Evolutionary conservation across 2,329 filamentous ascomycete genomes (phyloP).

Genomic region (Penicillium sp.): DNA sequence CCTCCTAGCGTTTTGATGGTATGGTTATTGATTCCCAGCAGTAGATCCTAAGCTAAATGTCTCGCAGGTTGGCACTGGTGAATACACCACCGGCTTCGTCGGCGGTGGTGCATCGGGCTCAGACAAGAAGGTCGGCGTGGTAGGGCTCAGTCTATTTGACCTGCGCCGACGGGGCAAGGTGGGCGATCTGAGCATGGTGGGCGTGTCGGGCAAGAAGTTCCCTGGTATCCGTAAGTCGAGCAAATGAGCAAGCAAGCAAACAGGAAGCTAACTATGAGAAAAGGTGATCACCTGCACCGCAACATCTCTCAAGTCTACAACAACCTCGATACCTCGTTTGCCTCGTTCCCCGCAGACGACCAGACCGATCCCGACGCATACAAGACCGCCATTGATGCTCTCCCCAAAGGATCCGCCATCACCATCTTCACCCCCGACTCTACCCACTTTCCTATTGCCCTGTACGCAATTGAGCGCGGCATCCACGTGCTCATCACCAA

Average conservation of each 20-base stretch:
- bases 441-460: conserved; percentile 86
- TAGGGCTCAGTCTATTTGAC: conserved; percentile 86
- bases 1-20: conserved; percentile 69
- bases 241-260: not conserved
- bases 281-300: conserved; percentile 76
- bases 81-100: conserved; percentile 96
- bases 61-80: conserved; percentile 75
- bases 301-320: conserved; percentile 91
- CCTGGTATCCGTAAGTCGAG: conserved; percentile 73
- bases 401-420: conserved; percentile 80
- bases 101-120: conserved; percentile 77
- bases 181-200: conserved; percentile 80
- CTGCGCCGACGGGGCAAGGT: conserved; percentile 86
- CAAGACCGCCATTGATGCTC: conserved; percentile 81
- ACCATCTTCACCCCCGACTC: conserved; percentile 95
- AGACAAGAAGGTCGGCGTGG: conserved; percentile 95
- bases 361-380: conserved; percentile 74
- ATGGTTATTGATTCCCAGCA: conserved; percentile 22
- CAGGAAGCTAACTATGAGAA: conserved; percentile 5
- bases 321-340: conserved; percentile 79
- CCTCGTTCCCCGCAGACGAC: conserved; percentile 75
- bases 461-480: conserved; percentile 84
- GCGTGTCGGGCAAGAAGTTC: conserved; percentile 84
- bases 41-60: conserved; percentile 6
- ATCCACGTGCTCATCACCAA: conserved; percentile 94